Evolutionary conservation across 495 filamentous ascomycete genomes (phyloP), one percentile per base, ranked within the genome.

Genomic region (Apiosordaria backusii): DNA sequence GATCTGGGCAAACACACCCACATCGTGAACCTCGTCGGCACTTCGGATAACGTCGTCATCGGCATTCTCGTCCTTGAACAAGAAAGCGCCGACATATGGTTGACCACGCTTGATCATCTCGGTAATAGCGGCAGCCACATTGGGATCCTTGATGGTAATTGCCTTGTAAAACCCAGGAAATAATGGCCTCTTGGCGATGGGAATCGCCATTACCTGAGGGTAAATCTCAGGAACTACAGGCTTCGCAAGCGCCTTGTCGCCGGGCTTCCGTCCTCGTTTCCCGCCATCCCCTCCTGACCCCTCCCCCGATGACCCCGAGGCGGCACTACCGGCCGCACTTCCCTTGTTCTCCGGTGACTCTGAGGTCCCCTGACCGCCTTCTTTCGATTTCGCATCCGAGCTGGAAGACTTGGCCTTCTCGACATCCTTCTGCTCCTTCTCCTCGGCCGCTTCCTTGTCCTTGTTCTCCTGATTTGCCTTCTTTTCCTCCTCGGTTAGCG

Each of bases 111-210:
- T 96, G 76, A 98, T 90, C 88, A 96, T 95, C 68, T 99, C 96
- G 68, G 92, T 87, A 65, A 99, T 96, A 16, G 96, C 96, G 45
- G 86, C 83, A 29, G 91, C 87, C 23, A 99, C 96, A 69, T 92
- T 89, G 4, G 88, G 90, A 74, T 99, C 92, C 67, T 89, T 89
- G 62, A 99, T 93, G 4, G 95, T 98, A 66, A 99, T 91, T 3
- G 96, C 93, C 76, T 99, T 99, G 80, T 99, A 99, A 79, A 97
- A 99, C 0, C 96, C 96, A 0, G 96, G 96, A 78, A 97, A 99
- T 2, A 99, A 79, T 24, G 95, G 96, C 57, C 96, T 86, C 79
- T 95, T 93, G 4, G 91, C 90, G 70, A 99, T 97, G n/a, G 96
- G 95, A 63, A 99, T 94, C 0, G 96, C 96, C 90, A 99, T 93